Conservation (phyloP, 257 asterid species). For the Solanum chmielewskii region DNA sequence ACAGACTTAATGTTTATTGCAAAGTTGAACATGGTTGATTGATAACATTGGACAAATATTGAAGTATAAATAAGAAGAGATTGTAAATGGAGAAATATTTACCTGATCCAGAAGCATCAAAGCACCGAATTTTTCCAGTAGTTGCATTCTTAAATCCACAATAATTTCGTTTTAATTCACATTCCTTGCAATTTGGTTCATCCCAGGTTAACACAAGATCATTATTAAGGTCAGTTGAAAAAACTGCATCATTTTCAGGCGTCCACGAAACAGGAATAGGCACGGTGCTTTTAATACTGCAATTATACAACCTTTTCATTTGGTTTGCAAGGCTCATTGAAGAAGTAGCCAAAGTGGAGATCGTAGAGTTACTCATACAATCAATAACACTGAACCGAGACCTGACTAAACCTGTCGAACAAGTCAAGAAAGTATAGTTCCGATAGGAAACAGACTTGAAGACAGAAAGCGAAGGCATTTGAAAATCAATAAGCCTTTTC, state of each 20-base stretch:
- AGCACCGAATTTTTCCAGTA: slow-evolving; percentile 1
- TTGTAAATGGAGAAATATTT: not conserved
- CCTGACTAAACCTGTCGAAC: slow-evolving; percentile 20
- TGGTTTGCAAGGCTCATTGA: slow-evolving; percentile 12
- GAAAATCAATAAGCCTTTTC: slow-evolving; percentile 21
- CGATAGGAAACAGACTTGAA: slow-evolving; percentile 14
- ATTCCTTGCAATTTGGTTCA: slow-evolving; percentile 11
- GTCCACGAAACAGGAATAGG: slow-evolving; percentile 36
- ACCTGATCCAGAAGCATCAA: slow-evolving; percentile 13
- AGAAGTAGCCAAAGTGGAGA: slow-evolving; percentile 35
- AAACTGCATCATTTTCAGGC: not conserved
- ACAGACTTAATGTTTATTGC: not conserved
- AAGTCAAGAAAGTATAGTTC: slow-evolving; percentile 46
- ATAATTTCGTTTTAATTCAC: slow-evolving; percentile 14
- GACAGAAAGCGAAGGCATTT: slow-evolving; percentile 32
- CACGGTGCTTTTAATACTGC: slow-evolving; percentile 15
- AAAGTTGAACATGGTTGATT: not conserved
- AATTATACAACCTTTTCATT: slow-evolving; percentile 19
- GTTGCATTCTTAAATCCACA: slow-evolving; percentile 14
- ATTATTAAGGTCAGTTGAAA: slow-evolving; percentile 8
- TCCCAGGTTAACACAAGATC: slow-evolving; percentile 42
- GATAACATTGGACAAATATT: not conserved
- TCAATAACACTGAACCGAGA: slow-evolving; percentile 16
- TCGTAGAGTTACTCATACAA: slow-evolving; percentile 11
- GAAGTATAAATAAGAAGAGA: not conserved